phyloP scores from a whole-genome alignment of 371 early-diverging fungal species.

The Zychaea mexicana region DNA sequence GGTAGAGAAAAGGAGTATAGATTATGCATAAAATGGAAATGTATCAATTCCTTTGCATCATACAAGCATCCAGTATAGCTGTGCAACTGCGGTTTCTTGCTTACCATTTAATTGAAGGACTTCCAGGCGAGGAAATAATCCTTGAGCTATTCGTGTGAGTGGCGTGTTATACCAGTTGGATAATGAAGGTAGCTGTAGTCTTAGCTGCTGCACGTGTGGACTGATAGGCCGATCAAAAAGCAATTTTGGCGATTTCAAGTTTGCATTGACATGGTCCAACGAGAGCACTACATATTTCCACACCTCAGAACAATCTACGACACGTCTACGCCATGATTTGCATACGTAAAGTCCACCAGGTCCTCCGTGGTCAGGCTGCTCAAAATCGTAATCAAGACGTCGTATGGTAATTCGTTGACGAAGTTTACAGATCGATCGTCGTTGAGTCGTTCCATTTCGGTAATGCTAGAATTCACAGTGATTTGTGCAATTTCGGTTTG shows the following conservation, averaged over 20 bases:
- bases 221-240: background rate
- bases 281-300: background rate
- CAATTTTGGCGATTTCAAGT: background rate
- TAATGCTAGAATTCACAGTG: too few relatives aligned
- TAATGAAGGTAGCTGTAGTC: background rate
- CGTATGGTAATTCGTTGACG: background rate
- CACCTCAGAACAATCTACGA: background rate
- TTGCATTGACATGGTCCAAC: background rate
- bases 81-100: background rate
- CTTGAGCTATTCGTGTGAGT: background rate
- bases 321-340: background rate
- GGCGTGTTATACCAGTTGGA: background rate
- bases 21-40: background rate
- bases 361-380: background rate
- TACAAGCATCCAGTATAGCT: background rate
- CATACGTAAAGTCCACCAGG: background rate
- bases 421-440: too few relatives aligned
- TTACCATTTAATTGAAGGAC: background rate
- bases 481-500: too few relatives aligned
- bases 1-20: background rate
- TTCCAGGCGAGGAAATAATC: background rate
- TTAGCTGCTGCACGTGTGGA: background rate
- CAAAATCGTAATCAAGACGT: background rate
- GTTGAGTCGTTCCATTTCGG: too few relatives aligned
- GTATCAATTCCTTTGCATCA: background rate